A percentile compares a stretch with the other conserved stretches of the same genome.
Conservation (phyloP, 257 asterid species). For the Gentiana macrophylla region DNA sequence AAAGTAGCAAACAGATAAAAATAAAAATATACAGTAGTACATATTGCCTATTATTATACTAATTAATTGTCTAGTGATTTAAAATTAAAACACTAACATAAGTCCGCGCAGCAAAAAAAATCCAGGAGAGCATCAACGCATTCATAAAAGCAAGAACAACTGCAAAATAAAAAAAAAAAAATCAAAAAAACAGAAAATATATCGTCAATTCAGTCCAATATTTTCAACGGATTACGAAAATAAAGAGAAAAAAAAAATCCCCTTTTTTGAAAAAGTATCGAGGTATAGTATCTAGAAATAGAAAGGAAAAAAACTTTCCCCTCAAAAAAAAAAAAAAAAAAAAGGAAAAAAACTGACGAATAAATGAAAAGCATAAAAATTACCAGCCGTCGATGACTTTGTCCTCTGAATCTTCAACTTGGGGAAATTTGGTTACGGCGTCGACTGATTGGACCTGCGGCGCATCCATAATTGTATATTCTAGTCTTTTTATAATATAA, state of each 20-base stretch:
- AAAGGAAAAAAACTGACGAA: too few species aligned
- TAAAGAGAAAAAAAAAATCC: too few species aligned
- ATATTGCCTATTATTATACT: too few species aligned
- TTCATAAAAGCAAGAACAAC: conserved; percentile 59
- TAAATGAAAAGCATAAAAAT: neutral
- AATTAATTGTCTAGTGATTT: neutral
- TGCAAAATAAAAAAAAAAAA: conserved; percentile 15
- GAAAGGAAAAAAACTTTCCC: too few species aligned
- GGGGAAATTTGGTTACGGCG: conserved; percentile 22
- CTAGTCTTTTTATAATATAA: too few species aligned
- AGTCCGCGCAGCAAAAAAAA: conserved; percentile 41
- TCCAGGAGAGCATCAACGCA: conserved; percentile 39
- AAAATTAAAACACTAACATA: conserved; percentile 16
- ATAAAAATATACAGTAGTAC: neutral
- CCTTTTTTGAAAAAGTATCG: too few species aligned
- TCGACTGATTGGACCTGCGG: conserved; percentile 50
- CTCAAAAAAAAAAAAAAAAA: neutral
- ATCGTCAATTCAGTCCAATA: neutral
- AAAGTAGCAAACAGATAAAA: neutral
- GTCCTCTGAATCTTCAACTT: conserved; percentile 42
- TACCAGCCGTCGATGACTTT: conserved; percentile 45
- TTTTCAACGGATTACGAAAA: too few species aligned
- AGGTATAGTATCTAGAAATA: too few species aligned
- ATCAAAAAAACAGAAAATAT: neutral
- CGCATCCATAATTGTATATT: conserved; percentile 32